Evolutionary conservation across 1,284 basidiomycete genomes (phyloP).

Genomic region (Erythrobasidium hasegawianum): DNA sequence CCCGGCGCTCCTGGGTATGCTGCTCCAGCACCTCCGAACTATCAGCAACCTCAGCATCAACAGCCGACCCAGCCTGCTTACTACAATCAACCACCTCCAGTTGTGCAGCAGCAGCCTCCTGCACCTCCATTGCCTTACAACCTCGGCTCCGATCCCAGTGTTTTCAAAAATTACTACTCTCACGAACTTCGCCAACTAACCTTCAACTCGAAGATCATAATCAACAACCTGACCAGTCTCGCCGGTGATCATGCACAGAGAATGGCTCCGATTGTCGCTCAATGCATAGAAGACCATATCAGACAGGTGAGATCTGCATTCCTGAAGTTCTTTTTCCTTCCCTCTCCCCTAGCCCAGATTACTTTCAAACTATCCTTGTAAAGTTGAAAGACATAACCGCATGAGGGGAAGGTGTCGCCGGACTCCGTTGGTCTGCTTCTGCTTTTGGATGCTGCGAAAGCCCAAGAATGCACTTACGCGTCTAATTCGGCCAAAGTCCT

Average conservation of each 20-base stretch:
- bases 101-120: slow-evolving; percentile 13
- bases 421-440: too few species aligned
- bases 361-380: too few species aligned
- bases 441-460: too few species aligned
- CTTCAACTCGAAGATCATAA: slow-evolving; percentile 93
- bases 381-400: too few species aligned
- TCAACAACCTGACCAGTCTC: slow-evolving; percentile 88
- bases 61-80: slow-evolving; percentile 7
- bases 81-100: neutral
- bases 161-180: slow-evolving; percentile 61
- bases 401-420: too few species aligned
- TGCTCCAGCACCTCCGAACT: neutral
- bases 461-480: too few species aligned
- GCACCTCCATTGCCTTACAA: slow-evolving; percentile 24
- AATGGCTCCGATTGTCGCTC: slow-evolving; percentile 75
- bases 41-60: slow-evolving; percentile 5
- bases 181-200: slow-evolving; percentile 76
- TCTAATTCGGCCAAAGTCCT: too few species aligned
- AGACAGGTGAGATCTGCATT: slow-evolving; percentile 53
- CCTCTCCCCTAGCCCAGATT: neutral
- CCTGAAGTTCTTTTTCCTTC: neutral
- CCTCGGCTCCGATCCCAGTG: slow-evolving; percentile 53
- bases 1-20: neutral
- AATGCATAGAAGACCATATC: slow-evolving; percentile 84
- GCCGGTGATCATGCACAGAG: slow-evolving; percentile 76